Evolutionary conservation across 805 yeast genomes (phyloP).

Genomic region (Saccharomycopsis sp.): DNA sequence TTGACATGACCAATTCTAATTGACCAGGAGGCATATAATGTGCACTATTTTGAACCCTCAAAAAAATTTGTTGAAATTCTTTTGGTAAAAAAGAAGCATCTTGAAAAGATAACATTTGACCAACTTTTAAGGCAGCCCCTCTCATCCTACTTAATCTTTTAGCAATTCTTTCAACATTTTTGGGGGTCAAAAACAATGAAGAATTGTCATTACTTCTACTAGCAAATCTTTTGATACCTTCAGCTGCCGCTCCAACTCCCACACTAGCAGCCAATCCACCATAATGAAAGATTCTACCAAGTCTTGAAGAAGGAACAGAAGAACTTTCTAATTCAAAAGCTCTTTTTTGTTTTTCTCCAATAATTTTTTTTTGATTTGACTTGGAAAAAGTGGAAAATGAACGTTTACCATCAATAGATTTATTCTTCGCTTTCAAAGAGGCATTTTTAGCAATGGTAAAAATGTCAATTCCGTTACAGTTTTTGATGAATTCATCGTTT

Average conservation of each 20-base stretch:
- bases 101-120: slow-evolving; percentile 95
- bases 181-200: slow-evolving; percentile 59
- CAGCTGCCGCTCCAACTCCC: slow-evolving; percentile 73
- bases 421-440: not conserved
- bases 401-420: not conserved
- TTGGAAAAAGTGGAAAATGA: not conserved
- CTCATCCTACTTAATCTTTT: slow-evolving; percentile 87
- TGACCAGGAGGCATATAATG: slow-evolving; percentile 95
- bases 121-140: slow-evolving; percentile 96
- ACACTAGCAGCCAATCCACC: slow-evolving; percentile 89
- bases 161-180: slow-evolving; percentile 80
- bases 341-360: slow-evolving; percentile 28
- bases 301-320: slow-evolving; percentile 75
- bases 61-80: slow-evolving; percentile 70
- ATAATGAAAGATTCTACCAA: slow-evolving; percentile 87
- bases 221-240: slow-evolving; percentile 61
- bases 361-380: slow-evolving; percentile 15
- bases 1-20: slow-evolving; percentile 59
- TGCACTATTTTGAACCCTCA: slow-evolving; percentile 87
- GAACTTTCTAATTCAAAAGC: slow-evolving; percentile 45
- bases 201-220: slow-evolving; percentile 38
- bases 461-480: slow-evolving; percentile 22
- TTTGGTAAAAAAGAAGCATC: slow-evolving; percentile 76
- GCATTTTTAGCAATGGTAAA: slow-evolving; percentile 25
- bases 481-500: not conserved